Evolutionary conservation across 2,329 filamentous ascomycete species (phyloP).

Genomic region (Stemphylium lycopersici): DNA sequence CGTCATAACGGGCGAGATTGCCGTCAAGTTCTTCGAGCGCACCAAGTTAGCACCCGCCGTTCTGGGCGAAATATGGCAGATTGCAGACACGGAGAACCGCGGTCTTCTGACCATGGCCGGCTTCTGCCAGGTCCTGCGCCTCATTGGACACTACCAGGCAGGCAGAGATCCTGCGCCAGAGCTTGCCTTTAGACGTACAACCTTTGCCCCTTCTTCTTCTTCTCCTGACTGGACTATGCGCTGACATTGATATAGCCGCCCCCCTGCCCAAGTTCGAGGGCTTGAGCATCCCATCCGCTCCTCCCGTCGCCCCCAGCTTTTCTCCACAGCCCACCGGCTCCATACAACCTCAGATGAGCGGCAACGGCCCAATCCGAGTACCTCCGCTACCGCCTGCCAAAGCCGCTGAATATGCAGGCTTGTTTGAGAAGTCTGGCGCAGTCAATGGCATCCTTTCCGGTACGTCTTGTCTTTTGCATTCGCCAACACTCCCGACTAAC

Average conservation of each 20-base stretch:
- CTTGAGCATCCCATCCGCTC: slow-evolving; percentile 59
- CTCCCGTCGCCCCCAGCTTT: slow-evolving; percentile 58
- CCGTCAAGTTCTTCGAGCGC: slow-evolving; percentile 97
- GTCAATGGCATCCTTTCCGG: slow-evolving; percentile 77
- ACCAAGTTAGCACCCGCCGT: slow-evolving; percentile 85
- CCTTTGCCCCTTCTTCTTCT: not conserved
- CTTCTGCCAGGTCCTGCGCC: slow-evolving; percentile 88
- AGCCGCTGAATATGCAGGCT: slow-evolving; percentile 81
- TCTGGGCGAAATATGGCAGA: slow-evolving; percentile 98
- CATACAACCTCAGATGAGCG: slow-evolving; percentile 48
- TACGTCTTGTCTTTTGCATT: slow-evolving; percentile 25
- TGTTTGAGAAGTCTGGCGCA: slow-evolving; percentile 89
- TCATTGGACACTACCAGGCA: slow-evolving; percentile 95
- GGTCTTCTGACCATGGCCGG: slow-evolving; percentile 90
- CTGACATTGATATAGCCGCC: slow-evolving; percentile 59
- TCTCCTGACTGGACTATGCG: not conserved
- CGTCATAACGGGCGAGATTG: slow-evolving; percentile 93
- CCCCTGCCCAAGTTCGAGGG: slow-evolving; percentile 94
- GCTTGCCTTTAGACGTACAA: slow-evolving; percentile 75
- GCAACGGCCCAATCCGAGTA: slow-evolving; percentile 74
- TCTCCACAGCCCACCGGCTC: slow-evolving; percentile 44
- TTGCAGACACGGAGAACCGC: slow-evolving; percentile 95
- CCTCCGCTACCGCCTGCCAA: slow-evolving; percentile 88
- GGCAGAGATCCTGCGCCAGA: slow-evolving; percentile 81
- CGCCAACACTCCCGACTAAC: not conserved